Percentiles rank a stretch among this genome's conserved stretches.
Conservation (phyloP, 2,329 filamentous ascomycete genomes). For the Chrysosporium keratinophilum region DNA sequence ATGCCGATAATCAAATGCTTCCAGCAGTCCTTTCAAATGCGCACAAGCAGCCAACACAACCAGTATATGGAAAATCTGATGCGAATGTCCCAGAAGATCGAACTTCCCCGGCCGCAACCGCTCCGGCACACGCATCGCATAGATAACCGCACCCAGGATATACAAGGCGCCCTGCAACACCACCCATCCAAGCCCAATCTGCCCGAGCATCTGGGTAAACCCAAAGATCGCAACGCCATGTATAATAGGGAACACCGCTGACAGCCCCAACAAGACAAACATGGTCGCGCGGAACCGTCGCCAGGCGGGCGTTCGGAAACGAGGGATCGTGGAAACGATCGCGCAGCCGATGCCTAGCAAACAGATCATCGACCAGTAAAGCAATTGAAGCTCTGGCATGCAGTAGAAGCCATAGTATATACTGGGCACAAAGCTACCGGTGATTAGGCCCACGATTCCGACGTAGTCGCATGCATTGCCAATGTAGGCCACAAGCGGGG, state of each 20-base stretch:
- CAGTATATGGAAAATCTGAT: conserved; percentile 90
- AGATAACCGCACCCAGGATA: conserved; percentile 72
- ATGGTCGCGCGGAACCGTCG: conserved; percentile 76
- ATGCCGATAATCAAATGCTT: conserved; percentile 81
- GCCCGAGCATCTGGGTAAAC: conserved; percentile 51
- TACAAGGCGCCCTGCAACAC: conserved; percentile 73
- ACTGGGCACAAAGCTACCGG: conserved; percentile 80
- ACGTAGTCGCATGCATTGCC: conserved; percentile 93
- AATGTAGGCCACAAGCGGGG: conserved; percentile 61
- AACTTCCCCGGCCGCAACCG: conserved; percentile 64
- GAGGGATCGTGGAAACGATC: conserved; percentile 65
- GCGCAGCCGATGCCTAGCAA: conserved; percentile 66
- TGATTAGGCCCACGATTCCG: conserved; percentile 83
- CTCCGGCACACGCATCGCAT: conserved; percentile 79
- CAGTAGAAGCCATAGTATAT: conserved; percentile 81
- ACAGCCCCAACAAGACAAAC: conserved; percentile 80
- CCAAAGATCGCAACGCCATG: conserved; percentile 65
- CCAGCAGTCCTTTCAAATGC: conserved; percentile 70
- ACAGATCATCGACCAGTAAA: conserved; percentile 72
- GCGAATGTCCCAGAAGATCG: conserved; percentile 85
- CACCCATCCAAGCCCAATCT: conserved; percentile 73
- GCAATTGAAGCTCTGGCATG: conserved; percentile 51
- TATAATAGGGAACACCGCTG: conserved; percentile 69
- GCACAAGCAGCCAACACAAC: conserved; percentile 72
- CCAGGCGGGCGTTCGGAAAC: conserved; percentile 73